Evolutionary conservation across 495 filamentous ascomycete species (phyloP).

Genomic region (Podospora anserina): DNA sequence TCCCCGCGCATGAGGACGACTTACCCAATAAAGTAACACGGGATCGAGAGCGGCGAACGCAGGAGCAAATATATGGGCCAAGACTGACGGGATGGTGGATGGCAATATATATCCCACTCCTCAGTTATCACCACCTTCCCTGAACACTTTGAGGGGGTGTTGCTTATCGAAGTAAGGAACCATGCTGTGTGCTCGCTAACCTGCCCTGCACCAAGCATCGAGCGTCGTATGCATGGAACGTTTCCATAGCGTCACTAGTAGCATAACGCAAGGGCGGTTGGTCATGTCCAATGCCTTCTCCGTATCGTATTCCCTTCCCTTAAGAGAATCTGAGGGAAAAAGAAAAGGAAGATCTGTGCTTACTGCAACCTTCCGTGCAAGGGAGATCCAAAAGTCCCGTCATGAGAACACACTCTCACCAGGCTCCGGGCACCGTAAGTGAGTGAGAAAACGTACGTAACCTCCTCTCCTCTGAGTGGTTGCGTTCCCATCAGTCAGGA

Average conservation of each 20-base stretch:
- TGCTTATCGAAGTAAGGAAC: background rate
- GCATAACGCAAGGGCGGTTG: background rate
- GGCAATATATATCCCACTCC: slow-evolving; percentile 6
- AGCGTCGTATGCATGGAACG: slow-evolving; percentile 4
- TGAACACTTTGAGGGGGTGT: background rate
- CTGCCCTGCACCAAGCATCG: background rate
- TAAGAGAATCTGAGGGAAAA: background rate
- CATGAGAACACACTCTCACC: too few relatives aligned
- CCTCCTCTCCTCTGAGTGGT: background rate
- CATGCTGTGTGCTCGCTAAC: background rate
- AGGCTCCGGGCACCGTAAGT: background rate
- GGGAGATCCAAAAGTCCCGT: background rate
- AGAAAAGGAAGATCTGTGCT: background rate
- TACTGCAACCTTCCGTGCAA: background rate
- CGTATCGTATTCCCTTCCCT: background rate
- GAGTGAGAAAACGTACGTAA: background rate
- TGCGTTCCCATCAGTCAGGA: background rate
- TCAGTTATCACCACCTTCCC: background rate
- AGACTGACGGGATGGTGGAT: background rate
- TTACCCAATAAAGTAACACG: background rate
- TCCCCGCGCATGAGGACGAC: background rate
- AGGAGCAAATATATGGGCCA: slow-evolving; percentile 1
- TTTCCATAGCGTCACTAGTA: background rate
- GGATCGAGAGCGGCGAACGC: background rate
- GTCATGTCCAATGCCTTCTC: background rate